Evolutionary conservation across 2,329 filamentous ascomycete genomes (phyloP), one percentile per base, ranked within the genome.

Genomic region (Fusarium cyanostomum): DNA sequence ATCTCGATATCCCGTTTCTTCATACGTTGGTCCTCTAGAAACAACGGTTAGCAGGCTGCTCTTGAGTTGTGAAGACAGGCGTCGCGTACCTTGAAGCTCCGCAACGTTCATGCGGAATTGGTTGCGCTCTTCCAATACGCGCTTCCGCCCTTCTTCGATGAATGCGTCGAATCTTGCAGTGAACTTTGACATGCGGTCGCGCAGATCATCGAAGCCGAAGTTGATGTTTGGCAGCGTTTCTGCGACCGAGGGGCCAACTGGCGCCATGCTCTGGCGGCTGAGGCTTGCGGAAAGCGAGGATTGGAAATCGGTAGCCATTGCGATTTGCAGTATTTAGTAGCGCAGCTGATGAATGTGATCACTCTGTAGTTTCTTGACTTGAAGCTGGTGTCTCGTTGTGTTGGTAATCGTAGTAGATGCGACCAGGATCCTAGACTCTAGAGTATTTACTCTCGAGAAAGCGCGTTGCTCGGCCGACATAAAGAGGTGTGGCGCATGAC

Each of bases 151-250:
- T 64, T 92, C 89, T 73, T 97, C 94, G 64, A 99, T 97, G 70
- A 97, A 98, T 0, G 89, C 88, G 74, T 99, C 95, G 71, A 99
- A 99, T 69, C 88, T 90, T 8, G 87, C 85, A 0, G 91, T 97
- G 75, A 99, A 99, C 64, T 91, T 92, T 51, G 89, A 86, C 95
- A 99, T 98, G 78, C 93, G 91, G 72, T 94, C 92, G 78, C 94
- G 94, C 73, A 99, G 80, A 69, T 97, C 92, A 71, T 98, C 94
- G 77, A 98, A 98, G 56, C 93, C 93, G 76, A 99, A 98, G 78
- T 97, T 93, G 77, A 96, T 91, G 74, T 85, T 92, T 31, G 95
- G 95, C 8, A 99, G 86, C 45, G 87, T 87, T 74, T 93, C 90
- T 37, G 89, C 89, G 80, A 92, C 87, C 7, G 89, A 91, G 12